phyloP scores from a whole-genome alignment of 805 yeast genomes.

The Ogataea salicorniae region DNA sequence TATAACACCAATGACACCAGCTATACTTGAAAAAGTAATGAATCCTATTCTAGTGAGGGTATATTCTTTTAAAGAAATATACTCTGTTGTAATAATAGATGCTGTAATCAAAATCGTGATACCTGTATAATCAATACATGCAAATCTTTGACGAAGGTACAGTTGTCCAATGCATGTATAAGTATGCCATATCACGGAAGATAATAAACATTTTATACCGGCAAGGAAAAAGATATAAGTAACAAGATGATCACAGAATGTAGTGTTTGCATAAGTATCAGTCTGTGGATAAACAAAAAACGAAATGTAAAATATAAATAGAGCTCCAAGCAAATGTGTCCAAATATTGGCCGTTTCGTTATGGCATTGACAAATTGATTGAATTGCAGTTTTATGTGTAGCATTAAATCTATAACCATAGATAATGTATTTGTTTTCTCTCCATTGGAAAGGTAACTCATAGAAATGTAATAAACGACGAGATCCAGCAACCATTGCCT shows the following conservation, averaged over 20 bases:
- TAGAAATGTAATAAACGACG: constrained; percentile 63
- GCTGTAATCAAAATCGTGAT: constrained; percentile 87
- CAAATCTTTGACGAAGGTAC: constrained; percentile 62
- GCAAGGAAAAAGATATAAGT: constrained; percentile 65
- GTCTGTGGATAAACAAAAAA: constrained; percentile 61
- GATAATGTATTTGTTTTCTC: constrained; percentile 82
- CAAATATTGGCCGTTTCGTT: constrained; percentile 92
- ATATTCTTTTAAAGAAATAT: constrained; percentile 63
- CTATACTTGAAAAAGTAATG: constrained; percentile 53
- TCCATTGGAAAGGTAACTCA: constrained; percentile 88
- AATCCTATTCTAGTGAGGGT: constrained; percentile 43
- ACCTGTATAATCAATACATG: constrained; percentile 94
- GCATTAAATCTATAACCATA: constrained; percentile 81
- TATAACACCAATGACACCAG: constrained; percentile 67
- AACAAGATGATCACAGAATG: constrained; percentile 41
- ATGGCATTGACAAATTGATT: constrained; percentile 60
- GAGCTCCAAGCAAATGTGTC: constrained; percentile 78
- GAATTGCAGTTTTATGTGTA: constrained; percentile 52
- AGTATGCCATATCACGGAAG: constrained; percentile 89
- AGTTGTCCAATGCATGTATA: constrained; percentile 71
- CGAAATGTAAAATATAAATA: constrained; percentile 51
- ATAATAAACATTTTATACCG: constrained; percentile 67
- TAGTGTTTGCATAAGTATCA: constrained; percentile 38
- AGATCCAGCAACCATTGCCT: constrained; percentile 39
- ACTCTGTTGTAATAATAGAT: constrained; percentile 82